Evolutionary conservation across 1,139 yeast genomes (phyloP), one percentile per base, ranked within the genome.

Genomic region (Zhuliangozyma parablackwelliae): DNA sequence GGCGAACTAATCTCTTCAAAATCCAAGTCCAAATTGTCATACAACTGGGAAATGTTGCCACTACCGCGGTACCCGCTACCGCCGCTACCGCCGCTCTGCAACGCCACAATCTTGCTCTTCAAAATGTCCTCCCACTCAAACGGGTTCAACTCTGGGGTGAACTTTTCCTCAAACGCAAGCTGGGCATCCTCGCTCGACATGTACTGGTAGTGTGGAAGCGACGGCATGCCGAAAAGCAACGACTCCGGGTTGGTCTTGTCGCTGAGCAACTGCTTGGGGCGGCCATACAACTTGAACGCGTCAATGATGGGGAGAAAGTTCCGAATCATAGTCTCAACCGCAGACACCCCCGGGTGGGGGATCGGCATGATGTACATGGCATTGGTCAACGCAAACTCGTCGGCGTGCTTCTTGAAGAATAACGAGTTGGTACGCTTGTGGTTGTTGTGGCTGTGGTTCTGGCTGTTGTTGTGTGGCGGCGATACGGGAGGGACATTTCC

Each of bases 291-390:
- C 48, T 64, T 69, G 57, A 75, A 77, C 6, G 77, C 59, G 50
- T 77, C 80, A 50, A 76, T 61, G 16, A 75, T 64, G 37, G 78
- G 80, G 33, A 77, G 65, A 39, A 71, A 63, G 49, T 72, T 63
- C 40, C 82, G 60, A 33, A 77, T 61, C 81, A 76, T 75, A 26
- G 78, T 77, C 52, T 77, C 82, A 23, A 70, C 60, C n/a, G 75
- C 75, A 29, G 63, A 59, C 10, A 77, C 81, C 10, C 80, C 78
- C 0, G 80, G 78, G 50, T 77, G 82, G 7, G 72, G 44, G 26
- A 64, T 65, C 2, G 82, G 82, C 65, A 77, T 73, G 42, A 77
- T 60, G 53, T 61, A 77, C 46, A 63, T 59, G 54, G 51, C 73
- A 50, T 56, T 56, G 37, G 66, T 63, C 34, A 48, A 57, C 25